Evolutionary conservation across 2,329 filamentous ascomycete genomes (phyloP), one percentile per base, ranked within the genome.

Genomic region (Exophiala sp.): DNA sequence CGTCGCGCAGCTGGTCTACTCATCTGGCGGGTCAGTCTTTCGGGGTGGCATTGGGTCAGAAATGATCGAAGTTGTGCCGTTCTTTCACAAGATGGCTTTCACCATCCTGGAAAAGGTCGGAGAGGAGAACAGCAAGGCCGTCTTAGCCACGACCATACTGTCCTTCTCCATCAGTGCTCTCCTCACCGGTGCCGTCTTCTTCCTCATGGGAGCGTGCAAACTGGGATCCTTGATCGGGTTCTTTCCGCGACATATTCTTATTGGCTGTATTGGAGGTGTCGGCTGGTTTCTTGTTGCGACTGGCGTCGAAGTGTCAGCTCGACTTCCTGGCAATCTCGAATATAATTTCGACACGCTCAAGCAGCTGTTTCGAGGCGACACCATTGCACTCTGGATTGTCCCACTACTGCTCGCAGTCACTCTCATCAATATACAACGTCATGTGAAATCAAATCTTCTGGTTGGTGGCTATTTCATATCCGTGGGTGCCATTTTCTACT

Each of bases 81-180:
- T 99, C 74, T 97, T 99, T 69, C 94, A 99, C 73, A 95, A 92
- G 66, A 99, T 99, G 92, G 91, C 94, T 0, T 85, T 86, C 59
- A 92, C 87, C 29, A 96, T 97, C 66, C 84, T 94, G 61, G 76
- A 78, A 11, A 78, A 81, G 40, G 85, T 99, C 60, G 89, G 92
- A 12, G 83, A 87, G 58, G 85, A 91, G 16, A 85, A 94, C 21
- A 84, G 88, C 1, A 86, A 94, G 63, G 88, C 90, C 2, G 87
- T 99, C 43, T 87, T 96, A 60, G 91, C 94, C 29, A 99, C 94
- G 0, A 96, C 92, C 2, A 96, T 99, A 64, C 85, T 91, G 1
- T 84, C 94, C 1, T 99, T 95, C 68, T 88, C 91, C 0, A 74
- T 92, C 57, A 97, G 92, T 71, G 92, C 94, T 2, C 82, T 99